A percentile compares a stretch with the other conserved stretches of the same genome.
phyloP scores from a whole-genome alignment of 805 yeast genomes.

The Dipodascopsis uninucleata region DNA sequence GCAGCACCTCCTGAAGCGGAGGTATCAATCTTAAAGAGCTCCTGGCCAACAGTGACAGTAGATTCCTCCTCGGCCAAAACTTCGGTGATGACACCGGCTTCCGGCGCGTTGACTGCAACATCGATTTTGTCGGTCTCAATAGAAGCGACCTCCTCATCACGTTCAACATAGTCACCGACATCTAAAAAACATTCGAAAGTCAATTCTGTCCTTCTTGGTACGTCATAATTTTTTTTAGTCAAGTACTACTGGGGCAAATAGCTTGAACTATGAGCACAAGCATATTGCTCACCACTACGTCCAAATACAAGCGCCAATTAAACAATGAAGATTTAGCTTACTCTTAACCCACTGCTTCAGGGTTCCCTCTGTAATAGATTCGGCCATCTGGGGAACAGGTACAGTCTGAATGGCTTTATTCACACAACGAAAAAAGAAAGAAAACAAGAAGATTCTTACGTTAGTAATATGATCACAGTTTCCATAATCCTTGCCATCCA shows the following conservation, averaged over 20 bases:
- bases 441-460: neutral
- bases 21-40: slow-evolving; percentile 74
- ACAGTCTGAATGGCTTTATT: slow-evolving; percentile 43
- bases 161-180: slow-evolving; percentile 83
- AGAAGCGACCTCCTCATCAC: slow-evolving; percentile 90
- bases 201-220: neutral
- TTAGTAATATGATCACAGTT: neutral
- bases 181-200: slow-evolving; percentile 36
- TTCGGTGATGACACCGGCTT: slow-evolving; percentile 84
- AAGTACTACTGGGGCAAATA: slow-evolving; percentile 1
- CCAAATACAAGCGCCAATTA: neutral
- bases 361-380: slow-evolving; percentile 96
- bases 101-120: slow-evolving; percentile 93
- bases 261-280: neutral
- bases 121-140: slow-evolving; percentile 98
- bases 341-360: slow-evolving; percentile 52
- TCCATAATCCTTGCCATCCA: neutral
- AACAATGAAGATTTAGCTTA: slow-evolving; percentile 10
- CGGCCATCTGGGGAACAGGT: slow-evolving; percentile 98
- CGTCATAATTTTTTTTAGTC: neutral
- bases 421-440: neutral
- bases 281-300: neutral
- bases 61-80: slow-evolving; percentile 79
- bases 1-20: slow-evolving; percentile 44
- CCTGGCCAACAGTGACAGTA: slow-evolving; percentile 95